Evolutionary conservation across 805 yeast species (phyloP), one percentile per base, ranked within the genome.

Genomic region (Soucietia sequanensis): DNA sequence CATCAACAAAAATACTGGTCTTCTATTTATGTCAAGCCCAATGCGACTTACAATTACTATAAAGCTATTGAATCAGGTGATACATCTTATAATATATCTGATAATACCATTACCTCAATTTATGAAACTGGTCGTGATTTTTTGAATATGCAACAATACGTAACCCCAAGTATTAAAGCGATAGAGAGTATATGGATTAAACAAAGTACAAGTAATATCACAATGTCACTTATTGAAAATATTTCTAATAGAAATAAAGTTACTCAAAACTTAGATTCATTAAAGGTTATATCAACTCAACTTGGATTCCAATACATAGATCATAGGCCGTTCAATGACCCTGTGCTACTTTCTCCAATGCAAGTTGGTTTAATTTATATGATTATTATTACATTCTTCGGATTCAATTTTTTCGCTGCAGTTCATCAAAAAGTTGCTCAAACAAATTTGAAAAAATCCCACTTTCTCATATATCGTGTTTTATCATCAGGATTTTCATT

Each of bases 341-440:
- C 75, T 2, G 78, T 75, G 4, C 51, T 80, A 10, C 46, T 71
- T 28, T 89, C 89, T 0, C 88, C 90, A 4, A 56, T 78, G 4
- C 91, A 84, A 54, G 81, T 84, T 40, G 93, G 93, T 33, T 68
- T 83, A 43, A 81, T 85, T 54, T 84, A 78, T 52, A 65, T 83
- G 52, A 72, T 85, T 47, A 78, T 85, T 52, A 55, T 84, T 37
- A 78, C 91, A 3, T 83, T 86, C 53, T 82, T 86, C 71, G 81
- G 80, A 46, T 72, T 82, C 47, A 73, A 68, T 56, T 73, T 84
- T 64, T 80, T 80, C 50, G 60, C 59, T 9, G 74, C 72, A 15
- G 47, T 81, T 12, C 83, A 84, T 51, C 62, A 59, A 34, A 53
- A 59, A 6, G 67, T 81, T 29, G 73, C 78, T 0, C 62, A 65